A percentile compares a stretch with the other conserved stretches of the same genome.
Evolutionary conservation across 2,329 filamentous ascomycete species (phyloP).

Genomic region (Exophiala bonariae): DNA sequence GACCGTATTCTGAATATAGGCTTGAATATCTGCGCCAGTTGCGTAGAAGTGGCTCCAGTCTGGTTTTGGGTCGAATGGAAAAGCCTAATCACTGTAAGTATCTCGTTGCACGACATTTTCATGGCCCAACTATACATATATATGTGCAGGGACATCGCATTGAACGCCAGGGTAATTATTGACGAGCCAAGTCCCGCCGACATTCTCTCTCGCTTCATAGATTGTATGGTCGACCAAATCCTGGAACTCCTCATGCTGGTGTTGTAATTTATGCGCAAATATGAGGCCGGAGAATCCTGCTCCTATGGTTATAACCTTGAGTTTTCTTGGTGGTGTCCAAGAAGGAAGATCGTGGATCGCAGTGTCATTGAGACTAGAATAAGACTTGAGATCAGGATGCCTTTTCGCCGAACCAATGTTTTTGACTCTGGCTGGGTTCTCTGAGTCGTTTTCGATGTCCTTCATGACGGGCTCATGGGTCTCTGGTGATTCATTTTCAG

Average conservation of each 20-base stretch:
- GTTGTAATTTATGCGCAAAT: not conserved
- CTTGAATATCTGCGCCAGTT: conserved; percentile 64
- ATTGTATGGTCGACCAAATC: not conserved
- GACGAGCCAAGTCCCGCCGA: not conserved
- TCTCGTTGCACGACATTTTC: not conserved
- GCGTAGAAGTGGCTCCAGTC: conserved; percentile 71
- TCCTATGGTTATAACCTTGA: not conserved
- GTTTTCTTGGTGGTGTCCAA: not conserved
- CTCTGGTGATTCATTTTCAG: no score
- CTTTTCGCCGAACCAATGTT: no score
- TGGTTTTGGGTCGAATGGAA: conserved; percentile 65
- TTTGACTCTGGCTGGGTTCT: no score
- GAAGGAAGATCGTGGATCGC: not conserved
- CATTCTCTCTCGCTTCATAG: not conserved
- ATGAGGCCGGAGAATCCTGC: not conserved
- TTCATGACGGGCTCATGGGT: no score
- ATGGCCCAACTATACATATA: not conserved
- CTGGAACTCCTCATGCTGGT: not conserved
- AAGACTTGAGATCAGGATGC: no score
- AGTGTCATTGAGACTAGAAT: no score
- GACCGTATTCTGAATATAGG: conserved; percentile 66
- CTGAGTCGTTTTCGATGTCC: no score
- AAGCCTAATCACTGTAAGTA: conserved; percentile 26
- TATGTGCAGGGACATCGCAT: not conserved
- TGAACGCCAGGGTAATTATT: not conserved